Base-by-base conservation (phyloP, 2,329 filamentous ascomycete species). In the Chrysoporthe cubensis region DNA sequence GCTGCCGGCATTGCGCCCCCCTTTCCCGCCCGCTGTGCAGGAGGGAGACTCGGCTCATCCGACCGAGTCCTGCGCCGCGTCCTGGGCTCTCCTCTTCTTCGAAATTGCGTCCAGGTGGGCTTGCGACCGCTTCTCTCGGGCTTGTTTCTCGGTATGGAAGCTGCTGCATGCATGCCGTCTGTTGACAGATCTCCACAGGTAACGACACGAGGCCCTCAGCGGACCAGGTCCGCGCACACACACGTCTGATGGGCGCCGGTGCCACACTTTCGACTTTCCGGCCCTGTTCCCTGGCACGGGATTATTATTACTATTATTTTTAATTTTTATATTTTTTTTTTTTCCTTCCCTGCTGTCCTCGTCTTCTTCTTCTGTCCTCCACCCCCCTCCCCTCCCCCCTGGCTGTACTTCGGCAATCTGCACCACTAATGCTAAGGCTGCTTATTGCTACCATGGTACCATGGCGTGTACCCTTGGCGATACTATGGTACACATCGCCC, bases 391-490 rank as follows among this genome's bases (percentile, higher is more conserved):
- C 37, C 37, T 9, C 37, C 37, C 37, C 37, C 9, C 37, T 48
- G 64, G 21, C 14, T 61, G 42, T 62, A 71, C 67, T 73, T 76
- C 73, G 75, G 75, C 73, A 76, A 74, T 75, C 74, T 75, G 72
- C 65, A 69, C 71, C 72, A 71, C 72, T 73, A 71, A 73, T 70
- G 69, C 71, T 58, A 66, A 65, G 71, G 70, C 69, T 72, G 71
- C 68, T 26, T 26, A 26, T 26, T 69, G 62, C 68, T 66, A 67
- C 65, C 67, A 58, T 14, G 57, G 34, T 44, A 21, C 37, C 26
- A 9, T 58, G 56, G 26, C 21, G 46, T 26, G n/a, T 50, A 50
- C 46, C 13, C 9, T 21, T 4, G 21, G 13, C 48, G n/a, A n/a
- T 52, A 14, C 62, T 70, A 63, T 65, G 62, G 50, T 70, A 64